phyloP scores from a whole-genome alignment of 2,329 filamentous ascomycete species.

The Sporothrix inflata region DNA sequence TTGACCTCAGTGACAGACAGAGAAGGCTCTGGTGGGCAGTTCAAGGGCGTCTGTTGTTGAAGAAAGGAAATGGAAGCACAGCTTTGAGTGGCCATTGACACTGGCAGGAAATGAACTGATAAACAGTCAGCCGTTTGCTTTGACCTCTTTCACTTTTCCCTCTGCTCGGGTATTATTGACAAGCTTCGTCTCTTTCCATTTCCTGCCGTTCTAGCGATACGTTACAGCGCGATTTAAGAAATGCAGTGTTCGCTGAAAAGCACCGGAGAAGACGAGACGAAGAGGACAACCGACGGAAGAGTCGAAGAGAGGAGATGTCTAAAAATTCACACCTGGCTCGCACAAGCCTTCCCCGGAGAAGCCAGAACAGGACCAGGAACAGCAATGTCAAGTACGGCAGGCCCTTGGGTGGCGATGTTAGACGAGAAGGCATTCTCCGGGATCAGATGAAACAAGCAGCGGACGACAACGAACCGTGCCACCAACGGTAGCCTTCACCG shows the following conservation, averaged over 20 bases:
- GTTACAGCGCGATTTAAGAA: background rate
- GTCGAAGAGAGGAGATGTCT: too few species aligned
- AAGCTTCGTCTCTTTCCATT: background rate
- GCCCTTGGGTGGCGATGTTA: too few species aligned
- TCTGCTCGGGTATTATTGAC: background rate
- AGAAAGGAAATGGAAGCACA: too few species aligned
- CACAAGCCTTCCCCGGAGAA: background rate
- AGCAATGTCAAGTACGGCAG: too few species aligned
- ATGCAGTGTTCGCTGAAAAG: too few species aligned
- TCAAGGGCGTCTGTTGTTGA: background rate
- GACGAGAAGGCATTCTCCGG: too few species aligned
- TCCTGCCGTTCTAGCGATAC: background rate
- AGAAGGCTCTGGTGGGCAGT: background rate
- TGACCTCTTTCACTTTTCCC: background rate
- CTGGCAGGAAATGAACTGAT: background rate
- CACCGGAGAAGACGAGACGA: too few species aligned
- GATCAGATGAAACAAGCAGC: slow-evolving; percentile 1
- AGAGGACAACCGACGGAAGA: too few species aligned
- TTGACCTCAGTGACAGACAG: background rate
- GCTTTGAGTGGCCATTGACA: too few species aligned
- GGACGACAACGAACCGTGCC: background rate
- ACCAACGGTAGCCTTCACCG: background rate
- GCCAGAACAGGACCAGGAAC: background rate
- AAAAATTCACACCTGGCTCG: too few species aligned
- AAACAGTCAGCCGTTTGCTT: background rate